A percentile compares a stretch with the other conserved stretches of the same genome.
These are phyloP conservation scores for Dunaliella primolecta DNA, from an alignment of 139 green algal genomes.

Conservation along the genomic window DNA sequence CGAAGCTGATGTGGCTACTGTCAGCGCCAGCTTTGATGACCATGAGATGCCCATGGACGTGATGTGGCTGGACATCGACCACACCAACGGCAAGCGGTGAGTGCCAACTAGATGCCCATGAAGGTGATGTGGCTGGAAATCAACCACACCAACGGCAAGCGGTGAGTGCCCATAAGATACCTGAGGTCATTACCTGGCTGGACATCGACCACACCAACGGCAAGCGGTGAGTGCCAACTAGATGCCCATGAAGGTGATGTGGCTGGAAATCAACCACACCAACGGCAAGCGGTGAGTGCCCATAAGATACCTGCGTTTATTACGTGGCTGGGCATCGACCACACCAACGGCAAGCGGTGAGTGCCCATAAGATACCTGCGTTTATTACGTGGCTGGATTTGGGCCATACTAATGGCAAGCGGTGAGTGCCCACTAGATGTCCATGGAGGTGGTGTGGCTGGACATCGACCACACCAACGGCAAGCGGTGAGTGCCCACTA, in stretches of 20 bases:
- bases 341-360: constrained; percentile 93
- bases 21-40: constrained; percentile 85
- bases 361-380: too few relatives aligned
- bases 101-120: constrained; percentile 80
- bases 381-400: too few relatives aligned
- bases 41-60: constrained; percentile 97
- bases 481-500: constrained; percentile 5
- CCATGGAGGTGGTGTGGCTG: background rate
- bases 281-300: constrained; percentile 79
- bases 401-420: too few relatives aligned
- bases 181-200: constrained; percentile 98
- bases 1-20: constrained; percentile 39
- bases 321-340: constrained; percentile 99
- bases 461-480: background rate
- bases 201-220: constrained; percentile 99
- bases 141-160: constrained; percentile 97
- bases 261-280: constrained; percentile 99
- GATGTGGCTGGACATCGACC: constrained; percentile 99
- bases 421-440: background rate
- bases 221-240: constrained; percentile 62
- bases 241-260: constrained; percentile 98
- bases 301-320: constrained; percentile 93
- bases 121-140: constrained; percentile 99
- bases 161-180: constrained; percentile 68
- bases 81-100: constrained; percentile 93